Conservation (phyloP, 106 monocot species). For the Acorus gramineus region DNA sequence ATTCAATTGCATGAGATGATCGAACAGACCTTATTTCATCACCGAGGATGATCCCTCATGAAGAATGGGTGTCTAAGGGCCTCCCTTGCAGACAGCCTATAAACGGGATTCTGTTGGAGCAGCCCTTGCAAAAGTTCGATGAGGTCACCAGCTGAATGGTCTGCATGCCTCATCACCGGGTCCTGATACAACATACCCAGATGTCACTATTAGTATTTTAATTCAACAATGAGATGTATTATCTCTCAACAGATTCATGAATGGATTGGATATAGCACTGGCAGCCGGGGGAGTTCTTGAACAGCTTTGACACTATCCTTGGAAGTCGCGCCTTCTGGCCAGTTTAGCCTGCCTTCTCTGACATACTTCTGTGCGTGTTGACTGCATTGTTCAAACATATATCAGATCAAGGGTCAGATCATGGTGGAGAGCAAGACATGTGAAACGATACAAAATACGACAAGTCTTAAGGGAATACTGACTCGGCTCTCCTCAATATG, state of each 20-base stretch:
- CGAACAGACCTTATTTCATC: no score
- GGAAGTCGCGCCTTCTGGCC: constrained; percentile 65
- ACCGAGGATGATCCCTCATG: neutral
- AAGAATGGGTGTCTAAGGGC: constrained; percentile 62
- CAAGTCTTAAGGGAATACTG: constrained; percentile 1
- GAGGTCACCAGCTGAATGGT: constrained; percentile 49
- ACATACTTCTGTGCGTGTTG: constrained; percentile 60
- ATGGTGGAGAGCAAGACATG: neutral
- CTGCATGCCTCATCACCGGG: constrained; percentile 46
- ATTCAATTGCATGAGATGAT: no score
- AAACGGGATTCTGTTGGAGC: constrained; percentile 36
- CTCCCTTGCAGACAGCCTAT: constrained; percentile 34
- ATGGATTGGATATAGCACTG: constrained; percentile 16
- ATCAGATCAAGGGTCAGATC: neutral
- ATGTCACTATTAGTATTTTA: neutral
- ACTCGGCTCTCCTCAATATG: constrained; percentile 74
- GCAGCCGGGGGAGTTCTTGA: constrained; percentile 42
- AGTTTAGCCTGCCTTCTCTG: constrained; percentile 46
- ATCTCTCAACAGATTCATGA: neutral
- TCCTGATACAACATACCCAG: constrained; percentile 22
- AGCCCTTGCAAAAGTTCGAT: constrained; percentile 48
- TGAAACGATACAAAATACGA: neutral
- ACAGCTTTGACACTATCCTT: constrained; percentile 66
- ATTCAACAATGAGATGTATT: neutral
- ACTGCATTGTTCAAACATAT: constrained; percentile 2